Percentiles rank a stretch among this genome's conserved stretches.
These are phyloP conservation scores for Persicaria maculosa DNA, from an alignment of 148 eudicot genomes.

Conservation along the genomic window DNA sequence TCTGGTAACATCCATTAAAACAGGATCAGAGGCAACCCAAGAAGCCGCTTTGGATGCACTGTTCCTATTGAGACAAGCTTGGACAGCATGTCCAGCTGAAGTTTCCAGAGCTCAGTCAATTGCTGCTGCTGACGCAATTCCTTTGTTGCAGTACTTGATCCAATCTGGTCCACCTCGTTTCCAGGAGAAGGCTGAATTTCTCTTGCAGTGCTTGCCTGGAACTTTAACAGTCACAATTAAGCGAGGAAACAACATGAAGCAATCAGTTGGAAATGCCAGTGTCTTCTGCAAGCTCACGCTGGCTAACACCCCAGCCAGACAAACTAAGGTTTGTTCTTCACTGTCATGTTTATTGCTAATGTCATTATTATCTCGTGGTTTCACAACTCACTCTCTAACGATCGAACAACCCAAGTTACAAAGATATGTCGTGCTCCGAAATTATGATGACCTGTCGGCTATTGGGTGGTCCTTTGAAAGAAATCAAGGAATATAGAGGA, in stretches of 20 bases:
- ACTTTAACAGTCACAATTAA: constrained; percentile 79
- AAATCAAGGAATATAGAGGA: not conserved
- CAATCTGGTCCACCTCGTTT: constrained; percentile 98
- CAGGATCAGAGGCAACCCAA: constrained; percentile 89
- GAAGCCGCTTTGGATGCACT: constrained; percentile 96
- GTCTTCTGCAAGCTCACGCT: constrained; percentile 93
- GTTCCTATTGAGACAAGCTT: constrained; percentile 91
- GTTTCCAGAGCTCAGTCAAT: constrained; percentile 91
- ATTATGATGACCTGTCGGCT: too few species aligned
- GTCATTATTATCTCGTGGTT: constrained; percentile 4
- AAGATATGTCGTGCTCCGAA: too few species aligned
- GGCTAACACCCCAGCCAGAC: constrained; percentile 71
- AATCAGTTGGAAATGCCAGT: constrained; percentile 93
- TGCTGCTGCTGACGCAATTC: constrained; percentile 98
- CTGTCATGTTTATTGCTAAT: not conserved
- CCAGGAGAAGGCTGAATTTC: constrained; percentile 91
- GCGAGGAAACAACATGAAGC: constrained; percentile 94
- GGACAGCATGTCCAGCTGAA: constrained; percentile 99
- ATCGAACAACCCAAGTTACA: not conserved
- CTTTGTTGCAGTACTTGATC: constrained; percentile 81
- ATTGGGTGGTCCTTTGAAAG: not conserved
- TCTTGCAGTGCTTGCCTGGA: constrained; percentile 94
- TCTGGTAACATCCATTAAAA: constrained; percentile 90
- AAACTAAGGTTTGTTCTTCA: constrained; percentile 48
- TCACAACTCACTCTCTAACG: not conserved